These are phyloP conservation scores for Chaetoceros tenuissimus DNA, from an alignment of 108 stramenopile species.

Conservation along the genomic window DNA sequence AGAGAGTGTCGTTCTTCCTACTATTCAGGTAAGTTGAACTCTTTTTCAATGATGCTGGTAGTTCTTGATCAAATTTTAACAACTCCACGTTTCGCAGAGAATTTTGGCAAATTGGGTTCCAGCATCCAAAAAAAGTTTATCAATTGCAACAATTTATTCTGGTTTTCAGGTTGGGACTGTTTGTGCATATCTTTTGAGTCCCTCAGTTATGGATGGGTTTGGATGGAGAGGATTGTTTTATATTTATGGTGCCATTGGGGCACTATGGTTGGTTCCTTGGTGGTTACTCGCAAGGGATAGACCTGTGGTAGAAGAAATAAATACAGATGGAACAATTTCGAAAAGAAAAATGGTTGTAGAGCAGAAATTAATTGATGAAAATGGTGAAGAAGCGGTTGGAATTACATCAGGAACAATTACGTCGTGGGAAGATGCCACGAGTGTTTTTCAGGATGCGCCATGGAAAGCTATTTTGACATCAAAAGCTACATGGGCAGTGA, in stretches of 20 bases:
- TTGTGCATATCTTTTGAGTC: constrained; percentile 66
- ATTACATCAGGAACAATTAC: neutral
- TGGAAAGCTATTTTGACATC: constrained; percentile 57
- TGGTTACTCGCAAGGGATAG: constrained; percentile 50
- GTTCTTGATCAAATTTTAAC: too few relatives aligned
- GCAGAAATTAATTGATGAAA: constrained; percentile 4
- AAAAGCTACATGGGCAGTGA: constrained; percentile 70
- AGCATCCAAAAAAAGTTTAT: constrained; percentile 56
- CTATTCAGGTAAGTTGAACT: too few relatives aligned
- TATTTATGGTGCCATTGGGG: constrained; percentile 61
- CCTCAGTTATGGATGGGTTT: constrained; percentile 50
- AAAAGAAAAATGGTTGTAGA: constrained; percentile 1
- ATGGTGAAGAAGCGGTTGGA: constrained; percentile 21
- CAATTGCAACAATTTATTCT: constrained; percentile 58
- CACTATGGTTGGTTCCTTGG: constrained; percentile 70
- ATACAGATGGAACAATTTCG: neutral
- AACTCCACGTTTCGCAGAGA: too few relatives aligned
- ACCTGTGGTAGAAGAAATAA: constrained; percentile 15
- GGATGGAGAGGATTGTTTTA: constrained; percentile 73
- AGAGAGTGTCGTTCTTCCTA: constrained; percentile 74
- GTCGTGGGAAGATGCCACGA: constrained; percentile 29
- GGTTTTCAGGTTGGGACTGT: constrained; percentile 80
- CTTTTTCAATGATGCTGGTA: too few relatives aligned
- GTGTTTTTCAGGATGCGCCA: constrained; percentile 47
- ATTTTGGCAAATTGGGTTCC: constrained; percentile 69